phyloP scores from a whole-genome alignment of 176 grass and related monocot genomes.

The Pharus latifolius region DNA sequence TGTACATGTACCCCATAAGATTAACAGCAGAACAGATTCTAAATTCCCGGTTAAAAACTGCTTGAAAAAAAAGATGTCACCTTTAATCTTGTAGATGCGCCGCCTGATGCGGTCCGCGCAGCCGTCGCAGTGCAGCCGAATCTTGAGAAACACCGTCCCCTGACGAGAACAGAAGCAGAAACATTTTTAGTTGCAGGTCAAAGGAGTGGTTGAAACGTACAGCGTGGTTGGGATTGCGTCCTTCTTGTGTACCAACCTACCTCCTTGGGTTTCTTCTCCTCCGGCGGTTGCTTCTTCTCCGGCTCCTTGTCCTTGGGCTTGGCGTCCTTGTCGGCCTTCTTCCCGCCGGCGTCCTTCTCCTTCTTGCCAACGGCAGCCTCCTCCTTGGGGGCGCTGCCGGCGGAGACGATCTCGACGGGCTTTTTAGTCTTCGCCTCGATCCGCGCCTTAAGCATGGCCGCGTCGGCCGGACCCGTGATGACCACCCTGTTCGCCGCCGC shows the following conservation, averaged over 20 bases:
- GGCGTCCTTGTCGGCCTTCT: conserved; percentile 20
- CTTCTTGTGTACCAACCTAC: conserved; percentile 21
- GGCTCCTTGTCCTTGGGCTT: conserved; percentile 25
- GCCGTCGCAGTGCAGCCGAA: conserved; percentile 83
- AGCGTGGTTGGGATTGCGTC: conserved; percentile 9
- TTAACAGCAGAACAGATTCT: background rate
- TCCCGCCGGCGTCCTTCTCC: conserved; percentile 25
- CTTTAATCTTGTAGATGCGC: conserved; percentile 74
- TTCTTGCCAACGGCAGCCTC: background rate
- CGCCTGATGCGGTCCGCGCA: conserved; percentile 66
- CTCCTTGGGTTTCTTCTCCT: conserved; percentile 47
- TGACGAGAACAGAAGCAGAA: background rate
- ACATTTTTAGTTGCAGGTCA: conserved; percentile 18
- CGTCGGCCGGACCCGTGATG: conserved; percentile 43
- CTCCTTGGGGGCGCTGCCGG: conserved; percentile 25
- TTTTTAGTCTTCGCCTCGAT: conserved; percentile 48
- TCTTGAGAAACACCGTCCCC: conserved; percentile 64
- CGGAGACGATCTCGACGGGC: conserved; percentile 44
- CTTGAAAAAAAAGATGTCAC: background rate
- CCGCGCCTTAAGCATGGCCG: conserved; percentile 38
- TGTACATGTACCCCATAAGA: no score
- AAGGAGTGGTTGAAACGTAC: conserved; percentile 3
- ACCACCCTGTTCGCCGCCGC: conserved; percentile 24
- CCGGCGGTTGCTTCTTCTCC: conserved; percentile 31
- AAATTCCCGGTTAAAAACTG: background rate